A percentile compares a stretch with the other conserved stretches of the same genome.
Evolutionary conservation across 2,329 filamentous ascomycete genomes (phyloP).

Genomic region (Leptographium flavum): DNA sequence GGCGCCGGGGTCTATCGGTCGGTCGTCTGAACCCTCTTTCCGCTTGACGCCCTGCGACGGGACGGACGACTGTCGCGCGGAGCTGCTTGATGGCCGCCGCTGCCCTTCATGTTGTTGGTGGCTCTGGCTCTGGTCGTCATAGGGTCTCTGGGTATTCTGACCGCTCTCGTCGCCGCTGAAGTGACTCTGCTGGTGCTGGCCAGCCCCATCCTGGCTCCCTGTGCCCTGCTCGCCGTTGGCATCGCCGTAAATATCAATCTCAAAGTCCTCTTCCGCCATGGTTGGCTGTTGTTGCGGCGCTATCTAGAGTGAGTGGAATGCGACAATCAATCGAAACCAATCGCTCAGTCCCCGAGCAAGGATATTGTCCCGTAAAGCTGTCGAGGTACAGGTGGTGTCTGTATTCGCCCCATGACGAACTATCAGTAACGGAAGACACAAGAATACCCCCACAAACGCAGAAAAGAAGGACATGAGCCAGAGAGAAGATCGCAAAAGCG

Average conservation of each 20-base stretch:
- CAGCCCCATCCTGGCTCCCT: slow-evolving; percentile 15
- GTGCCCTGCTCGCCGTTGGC: slow-evolving; percentile 30
- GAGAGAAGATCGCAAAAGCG: slow-evolving; percentile 9
- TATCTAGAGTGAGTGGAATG: neutral
- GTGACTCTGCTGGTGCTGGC: slow-evolving; percentile 4
- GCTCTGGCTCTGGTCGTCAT: slow-evolving; percentile 10
- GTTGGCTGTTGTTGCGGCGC: slow-evolving; percentile 10
- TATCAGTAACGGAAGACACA: slow-evolving; percentile 11
- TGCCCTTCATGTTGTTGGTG: slow-evolving; percentile 10
- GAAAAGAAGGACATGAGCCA: slow-evolving; percentile 11
- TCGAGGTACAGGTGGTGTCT: slow-evolving; percentile 11
- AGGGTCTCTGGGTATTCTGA: slow-evolving; percentile 21
- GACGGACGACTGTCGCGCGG: slow-evolving; percentile 15
- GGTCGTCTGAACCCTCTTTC: slow-evolving; percentile 44
- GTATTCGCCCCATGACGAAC: slow-evolving; percentile 8
- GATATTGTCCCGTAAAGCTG: slow-evolving; percentile 4
- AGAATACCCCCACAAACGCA: neutral
- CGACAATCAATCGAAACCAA: neutral
- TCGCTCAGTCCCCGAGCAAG: neutral
- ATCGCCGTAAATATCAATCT: slow-evolving; percentile 60
- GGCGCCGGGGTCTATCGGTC: slow-evolving; percentile 43
- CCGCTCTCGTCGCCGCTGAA: slow-evolving; percentile 21
- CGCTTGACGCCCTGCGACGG: slow-evolving; percentile 44
- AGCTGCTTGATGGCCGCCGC: slow-evolving; percentile 12
- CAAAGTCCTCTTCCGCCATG: slow-evolving; percentile 59